These are phyloP conservation scores for Goffeauzyma gilvescens DNA, from an alignment of 768 basidiomycete genomes.

Conservation along the genomic window DNA sequence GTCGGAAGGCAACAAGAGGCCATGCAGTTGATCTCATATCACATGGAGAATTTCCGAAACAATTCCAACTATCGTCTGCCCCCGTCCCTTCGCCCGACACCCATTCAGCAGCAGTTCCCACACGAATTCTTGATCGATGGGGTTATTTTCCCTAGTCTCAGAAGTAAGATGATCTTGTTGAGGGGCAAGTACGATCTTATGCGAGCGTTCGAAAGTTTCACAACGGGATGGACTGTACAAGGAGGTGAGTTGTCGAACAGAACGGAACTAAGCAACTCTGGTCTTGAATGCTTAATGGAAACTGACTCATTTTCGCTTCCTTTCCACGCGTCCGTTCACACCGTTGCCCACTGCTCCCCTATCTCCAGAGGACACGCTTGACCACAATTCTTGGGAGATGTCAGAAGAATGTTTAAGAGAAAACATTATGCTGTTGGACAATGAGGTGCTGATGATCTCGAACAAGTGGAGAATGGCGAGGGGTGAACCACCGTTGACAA, in stretches of 20 bases:
- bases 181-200: constrained; percentile 43
- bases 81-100: constrained; percentile 63
- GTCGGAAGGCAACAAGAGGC: constrained; percentile 9
- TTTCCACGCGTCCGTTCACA: too few relatives aligned
- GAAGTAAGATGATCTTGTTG: constrained; percentile 75
- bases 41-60: constrained; percentile 50
- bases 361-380: constrained; percentile 58
- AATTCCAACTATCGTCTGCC: constrained; percentile 77
- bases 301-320: too few relatives aligned
- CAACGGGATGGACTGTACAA: constrained; percentile 37
- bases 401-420: constrained; percentile 57
- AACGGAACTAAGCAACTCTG: too few relatives aligned
- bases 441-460: constrained; percentile 45
- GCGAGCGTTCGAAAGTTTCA: too few relatives aligned
- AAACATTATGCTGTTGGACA: constrained; percentile 64
- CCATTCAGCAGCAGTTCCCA: constrained; percentile 69
- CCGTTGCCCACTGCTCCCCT: neutral
- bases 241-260: too few relatives aligned
- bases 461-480: constrained; percentile 80
- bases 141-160: constrained; percentile 68
- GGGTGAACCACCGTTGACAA: constrained; percentile 39
- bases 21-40: constrained; percentile 45
- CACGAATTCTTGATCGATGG: constrained; percentile 86
- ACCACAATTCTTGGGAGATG: constrained; percentile 77
- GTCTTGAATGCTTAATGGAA: too few relatives aligned